A percentile compares a stretch with the other conserved stretches of the same genome.
Evolutionary conservation across 306 rosid species (phyloP).

Genomic region (Gynostemma pentaphyllum): DNA sequence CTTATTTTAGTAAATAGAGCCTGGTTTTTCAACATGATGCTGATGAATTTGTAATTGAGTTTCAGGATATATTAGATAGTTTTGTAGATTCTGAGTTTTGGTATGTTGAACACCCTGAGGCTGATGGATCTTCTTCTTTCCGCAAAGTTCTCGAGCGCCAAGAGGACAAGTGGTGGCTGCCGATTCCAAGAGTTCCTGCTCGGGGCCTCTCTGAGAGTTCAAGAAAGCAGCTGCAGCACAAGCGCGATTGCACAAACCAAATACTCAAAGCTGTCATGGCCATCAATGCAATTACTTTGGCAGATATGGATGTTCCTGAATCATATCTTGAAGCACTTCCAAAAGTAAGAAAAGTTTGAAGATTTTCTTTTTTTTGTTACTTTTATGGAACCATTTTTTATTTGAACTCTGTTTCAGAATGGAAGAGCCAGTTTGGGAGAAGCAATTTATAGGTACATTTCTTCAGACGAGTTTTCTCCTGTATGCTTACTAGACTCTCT

Average conservation of each 20-base stretch:
- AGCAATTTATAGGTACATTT: not conserved
- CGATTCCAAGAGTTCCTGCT: slow-evolving; percentile 59
- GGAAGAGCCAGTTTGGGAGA: slow-evolving; percentile 11
- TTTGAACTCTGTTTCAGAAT: not conserved
- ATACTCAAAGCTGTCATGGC: slow-evolving; percentile 94
- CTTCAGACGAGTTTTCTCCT: slow-evolving; percentile 5
- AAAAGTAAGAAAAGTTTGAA: slow-evolving; percentile 31
- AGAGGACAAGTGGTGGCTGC: slow-evolving; percentile 98
- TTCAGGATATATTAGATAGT: slow-evolving; percentile 50
- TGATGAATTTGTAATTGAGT: not conserved
- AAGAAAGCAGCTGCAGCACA: slow-evolving; percentile 58
- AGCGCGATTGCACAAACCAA: slow-evolving; percentile 68
- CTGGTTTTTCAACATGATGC: not conserved
- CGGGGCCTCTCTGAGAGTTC: slow-evolving; percentile 63
- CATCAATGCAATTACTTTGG: slow-evolving; percentile 60
- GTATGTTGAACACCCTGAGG: slow-evolving; percentile 33
- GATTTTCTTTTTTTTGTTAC: not conserved
- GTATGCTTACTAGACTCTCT: not conserved
- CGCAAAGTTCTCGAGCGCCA: slow-evolving; percentile 13
- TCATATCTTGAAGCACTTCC: slow-evolving; percentile 62
- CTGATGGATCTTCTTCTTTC: not conserved
- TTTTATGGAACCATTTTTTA: not conserved
- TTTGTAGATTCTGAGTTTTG: slow-evolving; percentile 45
- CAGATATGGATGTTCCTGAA: slow-evolving; percentile 80
- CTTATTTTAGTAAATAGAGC: not conserved